Conservation (phyloP, 2,329 filamentous ascomycete genomes). For the Massarina eburnea region DNA sequence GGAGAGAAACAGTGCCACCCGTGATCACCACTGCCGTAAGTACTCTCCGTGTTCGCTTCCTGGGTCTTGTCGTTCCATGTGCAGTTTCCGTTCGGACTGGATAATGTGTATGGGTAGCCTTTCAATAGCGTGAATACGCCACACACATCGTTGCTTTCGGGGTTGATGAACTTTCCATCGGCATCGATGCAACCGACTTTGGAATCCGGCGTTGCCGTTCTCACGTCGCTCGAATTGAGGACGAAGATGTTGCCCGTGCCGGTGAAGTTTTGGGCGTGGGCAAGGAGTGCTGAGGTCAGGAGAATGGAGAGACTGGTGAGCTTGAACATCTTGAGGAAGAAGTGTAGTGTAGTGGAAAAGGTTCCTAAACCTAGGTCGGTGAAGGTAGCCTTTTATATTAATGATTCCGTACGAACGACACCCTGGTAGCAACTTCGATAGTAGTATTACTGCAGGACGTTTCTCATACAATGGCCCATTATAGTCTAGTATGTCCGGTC, state of each 20-base stretch:
- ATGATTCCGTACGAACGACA: no score
- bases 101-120: conserved; percentile 32
- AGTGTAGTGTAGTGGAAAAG: no score
- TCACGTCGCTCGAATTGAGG: conserved; percentile 31
- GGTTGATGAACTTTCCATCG: conserved; percentile 24
- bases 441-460: no score
- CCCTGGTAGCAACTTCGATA: no score
- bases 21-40: no score
- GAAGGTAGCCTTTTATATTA: neutral
- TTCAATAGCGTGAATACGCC: conserved; percentile 23
- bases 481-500: no score
- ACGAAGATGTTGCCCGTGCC: conserved; percentile 35
- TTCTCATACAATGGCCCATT: no score
- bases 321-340: conserved; percentile 13
- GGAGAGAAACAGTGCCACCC: no score
- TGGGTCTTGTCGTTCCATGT: conserved; percentile 31
- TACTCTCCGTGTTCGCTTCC: no score
- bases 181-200: conserved; percentile 32
- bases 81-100: conserved; percentile 31
- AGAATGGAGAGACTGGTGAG: conserved; percentile 10
- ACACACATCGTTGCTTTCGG: conserved; percentile 16
- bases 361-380: no score
- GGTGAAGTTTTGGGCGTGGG: conserved; percentile 26
- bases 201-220: conserved; percentile 20
- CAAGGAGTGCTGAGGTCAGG: conserved; percentile 9